Evolutionary conservation across 202 grass and related monocot genomes (phyloP).

Genomic region (Eragrostis tef): DNA sequence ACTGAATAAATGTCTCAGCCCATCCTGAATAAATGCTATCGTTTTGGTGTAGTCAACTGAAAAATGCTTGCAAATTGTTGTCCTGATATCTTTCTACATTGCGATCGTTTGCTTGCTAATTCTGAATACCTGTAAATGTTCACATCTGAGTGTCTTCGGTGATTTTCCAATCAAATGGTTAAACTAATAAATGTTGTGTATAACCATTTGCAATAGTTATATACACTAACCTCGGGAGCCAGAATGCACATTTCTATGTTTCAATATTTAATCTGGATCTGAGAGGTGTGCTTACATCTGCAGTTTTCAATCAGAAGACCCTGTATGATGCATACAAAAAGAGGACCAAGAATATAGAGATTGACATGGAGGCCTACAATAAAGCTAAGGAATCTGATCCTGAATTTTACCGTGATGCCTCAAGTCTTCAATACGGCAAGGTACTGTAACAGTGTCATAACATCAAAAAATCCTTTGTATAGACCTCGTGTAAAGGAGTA

Average conservation of each 20-base stretch:
- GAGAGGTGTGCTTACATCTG: slow-evolving; percentile 4
- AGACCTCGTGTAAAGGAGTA: neutral
- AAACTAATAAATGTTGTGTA: neutral
- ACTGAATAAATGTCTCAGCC: neutral
- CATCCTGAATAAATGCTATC: neutral
- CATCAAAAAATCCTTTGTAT: neutral
- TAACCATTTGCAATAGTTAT: neutral
- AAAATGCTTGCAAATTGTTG: neutral
- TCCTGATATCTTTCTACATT: neutral
- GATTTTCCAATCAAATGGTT: neutral
- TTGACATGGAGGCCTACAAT: slow-evolving; percentile 88
- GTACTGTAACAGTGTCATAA: slow-evolving; percentile 16
- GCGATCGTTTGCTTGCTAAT: neutral
- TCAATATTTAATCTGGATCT: neutral
- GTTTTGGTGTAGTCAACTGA: neutral
- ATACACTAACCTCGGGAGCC: neutral
- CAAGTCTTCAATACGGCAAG: slow-evolving; percentile 97
- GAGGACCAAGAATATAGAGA: slow-evolving; percentile 78
- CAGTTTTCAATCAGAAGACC: slow-evolving; percentile 97
- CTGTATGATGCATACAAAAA: slow-evolving; percentile 94
- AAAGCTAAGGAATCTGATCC: slow-evolving; percentile 84
- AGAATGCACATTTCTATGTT: neutral
- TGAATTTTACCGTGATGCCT: slow-evolving; percentile 88
- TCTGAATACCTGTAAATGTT: neutral
- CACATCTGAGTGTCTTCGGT: no score